Evolutionary conservation across 768 basidiomycete genomes (phyloP), one percentile per base, ranked within the genome.

Genomic region (Trametes villosa): DNA sequence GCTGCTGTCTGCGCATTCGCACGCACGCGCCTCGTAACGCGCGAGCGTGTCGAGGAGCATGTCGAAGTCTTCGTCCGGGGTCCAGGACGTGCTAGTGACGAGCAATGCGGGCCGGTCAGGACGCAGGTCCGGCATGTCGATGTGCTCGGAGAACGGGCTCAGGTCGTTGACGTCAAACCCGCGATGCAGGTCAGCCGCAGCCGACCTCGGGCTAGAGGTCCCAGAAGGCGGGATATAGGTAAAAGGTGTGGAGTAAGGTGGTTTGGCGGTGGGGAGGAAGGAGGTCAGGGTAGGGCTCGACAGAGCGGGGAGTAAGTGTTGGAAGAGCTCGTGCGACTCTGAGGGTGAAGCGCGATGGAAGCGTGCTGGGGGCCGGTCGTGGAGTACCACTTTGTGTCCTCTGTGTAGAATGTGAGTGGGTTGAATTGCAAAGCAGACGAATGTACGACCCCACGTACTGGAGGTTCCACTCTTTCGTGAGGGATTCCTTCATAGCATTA

Each of bases 81-180:
- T 98, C 96, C 96, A 98, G 17, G 92, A 94, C 1, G 97, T 99
- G 65, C 93, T 92, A 24, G 92, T 94, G 27, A 99, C 87, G 18
- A 98, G 65, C 2, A 98, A 76, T 1, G 94, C 95, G 4, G 94
- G 93, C 57, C 96, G 80, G 63, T 94, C 91, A 2, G 76, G 67
- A 33, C 92, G 83, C 26, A 85, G 73, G n/a, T 69, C 68, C 5
- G 89, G 86, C 67, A 78, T 72, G 41, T 62, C 13, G 66, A 55
- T 61, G 47, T 65, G 45, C 26, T 63, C 57, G 46, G 66, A 24
- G 59, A 65, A 65, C 34, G 53, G 51, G 34, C 49, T 47, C n/a
- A 66, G 58, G 44, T 62, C 51, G 40, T 27, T 59, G 44, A 62
- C 15, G 29, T 49, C 51, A 9, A 50, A 24, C 9, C 27, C 17